A percentile compares a stretch with the other conserved stretches of the same genome.
Evolutionary conservation across 1,284 basidiomycete species (phyloP).

Genomic region (Ceratobasidium sp.): DNA sequence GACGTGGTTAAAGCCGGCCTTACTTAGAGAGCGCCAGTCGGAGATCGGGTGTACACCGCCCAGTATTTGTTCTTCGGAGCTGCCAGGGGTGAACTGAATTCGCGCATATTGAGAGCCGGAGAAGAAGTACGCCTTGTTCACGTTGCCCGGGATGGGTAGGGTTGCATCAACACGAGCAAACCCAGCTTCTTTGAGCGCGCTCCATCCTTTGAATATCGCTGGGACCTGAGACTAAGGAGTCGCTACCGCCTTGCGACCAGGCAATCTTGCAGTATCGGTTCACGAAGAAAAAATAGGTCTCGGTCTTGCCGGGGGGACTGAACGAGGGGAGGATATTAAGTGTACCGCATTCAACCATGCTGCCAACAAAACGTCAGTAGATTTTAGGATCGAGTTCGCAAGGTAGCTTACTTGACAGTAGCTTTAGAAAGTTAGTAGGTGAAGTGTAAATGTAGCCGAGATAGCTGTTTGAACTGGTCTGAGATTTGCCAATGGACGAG

Average conservation of each 20-base stretch:
- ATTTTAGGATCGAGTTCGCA: neutral
- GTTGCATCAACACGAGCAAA: constrained; percentile 28
- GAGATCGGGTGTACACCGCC: neutral
- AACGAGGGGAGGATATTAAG: too few species aligned
- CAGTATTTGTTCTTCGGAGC: neutral
- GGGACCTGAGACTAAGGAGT: neutral
- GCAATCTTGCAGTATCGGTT: neutral
- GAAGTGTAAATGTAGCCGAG: neutral
- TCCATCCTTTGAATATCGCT: neutral
- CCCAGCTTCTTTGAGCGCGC: neutral
- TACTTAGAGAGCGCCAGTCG: neutral
- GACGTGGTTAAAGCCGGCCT: constrained; percentile 19
- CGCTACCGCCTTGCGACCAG: constrained; percentile 9
- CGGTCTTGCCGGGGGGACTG: neutral
- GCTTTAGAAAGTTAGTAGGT: neutral
- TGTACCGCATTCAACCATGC: neutral
- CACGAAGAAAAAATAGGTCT: neutral
- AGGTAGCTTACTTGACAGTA: neutral
- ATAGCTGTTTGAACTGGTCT: neutral
- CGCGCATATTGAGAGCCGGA: constrained; percentile 15
- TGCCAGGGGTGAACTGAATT: constrained; percentile 12
- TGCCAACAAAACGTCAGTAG: neutral
- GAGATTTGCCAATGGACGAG: neutral
- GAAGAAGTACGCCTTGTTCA: constrained; percentile 24
- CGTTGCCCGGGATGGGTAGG: constrained; percentile 3